Evolutionary conservation across 1,284 basidiomycete genomes (phyloP), one percentile per base, ranked within the genome.

Genomic region (Ganoderma boninense): DNA sequence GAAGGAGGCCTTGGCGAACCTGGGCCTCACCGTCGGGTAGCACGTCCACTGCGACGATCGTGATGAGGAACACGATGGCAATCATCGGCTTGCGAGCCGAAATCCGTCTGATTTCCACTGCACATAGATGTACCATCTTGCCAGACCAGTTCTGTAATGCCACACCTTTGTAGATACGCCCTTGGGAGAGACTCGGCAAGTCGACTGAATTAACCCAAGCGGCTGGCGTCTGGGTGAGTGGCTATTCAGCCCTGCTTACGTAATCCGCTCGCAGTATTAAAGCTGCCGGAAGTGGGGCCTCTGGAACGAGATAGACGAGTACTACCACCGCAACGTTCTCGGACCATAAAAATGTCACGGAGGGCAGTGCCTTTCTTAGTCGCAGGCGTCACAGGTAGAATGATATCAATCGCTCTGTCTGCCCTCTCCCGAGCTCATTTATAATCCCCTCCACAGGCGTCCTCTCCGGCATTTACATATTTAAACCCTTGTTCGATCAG

Each of bases 401-500:
- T 68, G 67, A 67, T 69, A 44, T 29, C 60, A 61, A 46, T 65
- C 60, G 23, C n/a, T 40, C 20, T 10, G 29, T 7, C 20, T 32
- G 29, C 18, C 4, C 29, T n/a, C 38, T 42, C 40, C 40, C 35
- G 23, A 61, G 40, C 40, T 43, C n/a, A 61, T 43, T 23, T n/a
- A n/a, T n/a, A 20, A 26, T 13, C 59, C 13, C 13, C 23, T 61
- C 42, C 65, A 43, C 72, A 92, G 91, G 90, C 40, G 78, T 90
- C 60, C 73, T 84, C 32, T 91, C 90, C 16, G 91, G 91, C 18
- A 76, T 91, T 44, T 92, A 92, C 77, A 89, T 92, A 69, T 85
- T 84, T 76, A 80, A 82, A 69, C 83, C 83, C 14, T 65, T 83
- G 44, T 72, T 84, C 52, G 74, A 79, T 64, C 67, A 71, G 62